Conservation (phyloP, 305 asterid genomes). For the Salvia sclarea region DNA sequence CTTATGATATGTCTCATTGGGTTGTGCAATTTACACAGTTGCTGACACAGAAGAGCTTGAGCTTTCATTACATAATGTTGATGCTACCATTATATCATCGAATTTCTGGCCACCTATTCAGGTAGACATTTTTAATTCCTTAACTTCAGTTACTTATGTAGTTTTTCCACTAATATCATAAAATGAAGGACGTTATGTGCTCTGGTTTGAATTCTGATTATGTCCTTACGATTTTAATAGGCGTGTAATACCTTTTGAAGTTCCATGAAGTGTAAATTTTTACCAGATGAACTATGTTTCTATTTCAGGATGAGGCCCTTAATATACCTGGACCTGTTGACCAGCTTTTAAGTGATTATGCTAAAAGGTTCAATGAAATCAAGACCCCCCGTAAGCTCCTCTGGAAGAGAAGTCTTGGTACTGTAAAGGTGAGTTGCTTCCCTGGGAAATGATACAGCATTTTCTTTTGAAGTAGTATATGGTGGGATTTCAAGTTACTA, state of each 20-base stretch:
- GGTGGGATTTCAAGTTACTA: constrained; percentile 5
- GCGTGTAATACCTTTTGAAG: constrained; percentile 13
- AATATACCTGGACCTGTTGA: constrained; percentile 76
- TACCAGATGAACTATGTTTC: constrained; percentile 24
- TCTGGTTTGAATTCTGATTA: constrained; percentile 5
- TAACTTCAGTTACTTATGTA: constrained; percentile 22
- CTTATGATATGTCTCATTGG: constrained; percentile 24
- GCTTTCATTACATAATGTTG: constrained; percentile 65
- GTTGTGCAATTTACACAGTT: constrained; percentile 42
- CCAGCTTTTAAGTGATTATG: constrained; percentile 75
- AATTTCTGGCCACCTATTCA: constrained; percentile 99
- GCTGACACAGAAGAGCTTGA: constrained; percentile 50
- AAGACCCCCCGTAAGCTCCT: constrained; percentile 94
- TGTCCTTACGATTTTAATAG: not conserved
- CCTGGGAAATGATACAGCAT: constrained; percentile 14
- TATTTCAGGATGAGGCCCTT: constrained; percentile 77
- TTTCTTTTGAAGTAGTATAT: constrained; percentile 9
- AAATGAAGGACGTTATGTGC: not conserved
- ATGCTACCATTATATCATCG: constrained; percentile 83
- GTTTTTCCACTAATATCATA: constrained; percentile 5
- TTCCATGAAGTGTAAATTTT: constrained; percentile 14
- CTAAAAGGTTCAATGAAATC: constrained; percentile 76
- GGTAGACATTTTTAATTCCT: constrained; percentile 44
- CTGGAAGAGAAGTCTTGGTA: constrained; percentile 95
- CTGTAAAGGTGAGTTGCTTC: constrained; percentile 82